Evolutionary conservation across 1,139 yeast species (phyloP), one percentile per base, ranked within the genome.

Genomic region (Tardiomyces blankii): DNA sequence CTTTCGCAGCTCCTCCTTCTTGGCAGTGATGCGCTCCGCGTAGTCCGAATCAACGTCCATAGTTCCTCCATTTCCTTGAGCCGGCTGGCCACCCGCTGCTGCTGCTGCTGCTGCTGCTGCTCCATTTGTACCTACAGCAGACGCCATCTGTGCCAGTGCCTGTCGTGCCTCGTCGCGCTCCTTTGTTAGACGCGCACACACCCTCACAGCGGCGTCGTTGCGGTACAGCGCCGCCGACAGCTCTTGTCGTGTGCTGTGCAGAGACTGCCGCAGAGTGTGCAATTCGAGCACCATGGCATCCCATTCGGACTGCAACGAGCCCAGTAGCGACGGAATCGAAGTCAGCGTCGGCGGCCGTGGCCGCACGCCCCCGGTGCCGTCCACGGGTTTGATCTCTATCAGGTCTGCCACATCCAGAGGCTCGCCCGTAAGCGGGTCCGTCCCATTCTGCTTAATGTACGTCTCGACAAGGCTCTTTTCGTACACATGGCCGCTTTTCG

Each of bases 131-230:
- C 48, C 33, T 19, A 18, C 39, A 3, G 50, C 40, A 19, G 46
- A 46, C 44, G 25, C 61, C 61, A 74, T 62, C 48, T 77, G 68
- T 44, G 74, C 73, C 49, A 85, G 66, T 1, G 86, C 85, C 6
- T 59, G 61, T 45, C 72, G 69, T 1, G 86, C 82, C 46, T 82
- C 89, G 54, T 87, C 95, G 41, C 93, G 65, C 56, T 87, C 95
- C 48, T 72, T 71, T 9, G 81, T 70, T 1, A 88, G 78, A 40
- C 74, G 73, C 0, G 95, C 80, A 0, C 93, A 94, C 2, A 89
- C 96, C 47, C 88, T 69, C 2, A 84, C 79, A 1, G 96, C 95
- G 0, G 97, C 96, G 61, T 89, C 97, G 53, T 83, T 84, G 54
- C 81, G 84, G 58, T 87, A 88, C 39, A 88, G 66, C 0, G 95